phyloP scores from a whole-genome alignment of 768 basidiomycete genomes.

The Thelephora ganbajun region DNA sequence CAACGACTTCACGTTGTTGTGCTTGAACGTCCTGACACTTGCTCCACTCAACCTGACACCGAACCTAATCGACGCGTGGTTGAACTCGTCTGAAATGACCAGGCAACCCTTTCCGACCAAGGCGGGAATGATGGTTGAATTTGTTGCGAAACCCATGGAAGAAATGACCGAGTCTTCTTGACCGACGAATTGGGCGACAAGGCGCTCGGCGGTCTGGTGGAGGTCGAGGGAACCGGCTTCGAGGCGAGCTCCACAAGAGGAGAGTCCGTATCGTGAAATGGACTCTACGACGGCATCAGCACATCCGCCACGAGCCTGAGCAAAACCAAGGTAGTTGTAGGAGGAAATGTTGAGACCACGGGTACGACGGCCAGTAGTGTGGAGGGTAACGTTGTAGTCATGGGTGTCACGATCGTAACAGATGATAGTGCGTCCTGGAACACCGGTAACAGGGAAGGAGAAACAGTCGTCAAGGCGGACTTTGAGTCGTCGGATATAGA shows the following conservation, averaged over 20 bases:
- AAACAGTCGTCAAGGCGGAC: constrained; percentile 93
- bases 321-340: constrained; percentile 99
- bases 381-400: constrained; percentile 70
- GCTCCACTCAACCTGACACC: constrained; percentile 85
- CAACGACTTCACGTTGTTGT: constrained; percentile 81
- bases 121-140: constrained; percentile 87
- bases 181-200: constrained; percentile 84
- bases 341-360: constrained; percentile 94
- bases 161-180: constrained; percentile 82
- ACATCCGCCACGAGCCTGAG: constrained; percentile 83
- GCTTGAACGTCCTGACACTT: constrained; percentile 87
- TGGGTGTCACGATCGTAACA: constrained; percentile 73
- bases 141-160: constrained; percentile 96
- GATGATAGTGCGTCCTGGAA: constrained; percentile 86
- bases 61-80: constrained; percentile 90
- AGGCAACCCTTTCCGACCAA: constrained; percentile 83
- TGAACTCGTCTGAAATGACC: constrained; percentile 93
- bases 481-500: constrained; percentile 95
- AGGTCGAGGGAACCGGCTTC: constrained; percentile 83
- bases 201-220: constrained; percentile 65
- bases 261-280: constrained; percentile 71
- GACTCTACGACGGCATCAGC: constrained; percentile 86
- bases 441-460: constrained; percentile 82
- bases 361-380: constrained; percentile 65
- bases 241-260: constrained; percentile 61